Conservation (phyloP, 2,329 filamentous ascomycete species). For the Geoglossum cookeanum region DNA sequence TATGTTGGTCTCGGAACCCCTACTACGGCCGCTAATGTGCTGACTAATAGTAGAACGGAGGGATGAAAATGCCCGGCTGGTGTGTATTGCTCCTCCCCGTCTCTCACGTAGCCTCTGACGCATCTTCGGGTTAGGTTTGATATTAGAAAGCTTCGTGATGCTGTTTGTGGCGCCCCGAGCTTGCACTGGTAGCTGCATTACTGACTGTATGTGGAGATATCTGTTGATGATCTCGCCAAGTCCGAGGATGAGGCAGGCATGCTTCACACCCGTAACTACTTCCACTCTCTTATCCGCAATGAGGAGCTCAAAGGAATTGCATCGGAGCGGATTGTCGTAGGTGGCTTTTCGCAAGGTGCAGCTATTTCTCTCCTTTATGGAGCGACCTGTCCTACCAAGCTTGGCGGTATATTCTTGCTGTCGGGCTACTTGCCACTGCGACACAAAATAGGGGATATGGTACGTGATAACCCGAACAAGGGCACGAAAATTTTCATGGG, state of each 20-base stretch:
- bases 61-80: conserved; percentile 72
- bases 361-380: conserved; percentile 72
- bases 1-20: conserved; percentile 22
- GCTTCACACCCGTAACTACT: conserved; percentile 49
- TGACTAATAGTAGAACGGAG: conserved; percentile 37
- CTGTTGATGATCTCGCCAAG: conserved; percentile 20
- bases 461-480: conserved; percentile 42
- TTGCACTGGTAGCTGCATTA: background rate
- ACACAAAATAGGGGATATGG: conserved; percentile 39
- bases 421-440: conserved; percentile 64
- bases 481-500: conserved; percentile 75
- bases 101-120: background rate
- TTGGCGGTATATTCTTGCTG: conserved; percentile 76
- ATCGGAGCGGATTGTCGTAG: conserved; percentile 65
- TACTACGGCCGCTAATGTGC: conserved; percentile 2
- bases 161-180: background rate
- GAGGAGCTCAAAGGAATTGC: conserved; percentile 68
- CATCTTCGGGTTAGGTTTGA: conserved; percentile 15
- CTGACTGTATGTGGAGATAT: background rate
- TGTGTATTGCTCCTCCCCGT: conserved; percentile 23
- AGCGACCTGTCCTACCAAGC: conserved; percentile 50
- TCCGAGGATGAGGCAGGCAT: conserved; percentile 57
- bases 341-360: conserved; percentile 72
- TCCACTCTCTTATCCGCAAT: conserved; percentile 55
- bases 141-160: conserved; percentile 24